A percentile compares a stretch with the other conserved stretches of the same genome.
phyloP scores from a whole-genome alignment of 805 yeast species.

The Lachancea sp. region DNA sequence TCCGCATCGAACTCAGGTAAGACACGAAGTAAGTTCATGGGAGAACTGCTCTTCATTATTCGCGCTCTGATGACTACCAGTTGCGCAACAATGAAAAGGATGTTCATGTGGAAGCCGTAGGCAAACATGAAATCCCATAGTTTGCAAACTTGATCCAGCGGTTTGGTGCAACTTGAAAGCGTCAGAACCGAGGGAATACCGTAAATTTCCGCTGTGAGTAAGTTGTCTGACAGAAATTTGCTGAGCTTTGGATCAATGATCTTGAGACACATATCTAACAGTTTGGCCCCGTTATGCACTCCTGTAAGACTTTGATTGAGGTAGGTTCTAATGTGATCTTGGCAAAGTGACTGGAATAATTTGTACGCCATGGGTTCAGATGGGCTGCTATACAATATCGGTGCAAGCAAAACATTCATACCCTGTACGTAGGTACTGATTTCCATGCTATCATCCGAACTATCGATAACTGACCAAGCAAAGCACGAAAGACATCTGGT shows the following conservation, averaged over 20 bases:
- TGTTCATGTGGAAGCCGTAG: conserved; percentile 83
- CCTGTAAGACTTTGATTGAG: conserved; percentile 73
- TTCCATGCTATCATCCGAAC: conserved; percentile 7
- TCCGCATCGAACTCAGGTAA: conserved; percentile 67
- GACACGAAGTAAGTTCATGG: conserved; percentile 62
- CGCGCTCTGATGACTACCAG: conserved; percentile 59
- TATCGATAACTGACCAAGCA: conserved; percentile 43
- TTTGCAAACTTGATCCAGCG: conserved; percentile 63
- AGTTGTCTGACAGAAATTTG: conserved; percentile 35
- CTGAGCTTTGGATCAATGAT: conserved; percentile 69
- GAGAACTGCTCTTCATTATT: conserved; percentile 49
- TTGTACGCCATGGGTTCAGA: conserved; percentile 85
- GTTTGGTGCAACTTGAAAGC: conserved; percentile 82
- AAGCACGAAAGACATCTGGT: conserved; percentile 66
- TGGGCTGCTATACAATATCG: conserved; percentile 65
- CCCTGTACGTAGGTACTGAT: conserved; percentile 72
- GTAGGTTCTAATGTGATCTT: conserved; percentile 66
- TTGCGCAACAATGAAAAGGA: conserved; percentile 79
- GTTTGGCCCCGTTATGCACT: conserved; percentile 63
- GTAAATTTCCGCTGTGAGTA: conserved; percentile 76
- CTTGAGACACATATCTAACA: conserved; percentile 68
- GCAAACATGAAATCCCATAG: conserved; percentile 91
- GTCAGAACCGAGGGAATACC: conserved; percentile 83
- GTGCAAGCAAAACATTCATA: conserved; percentile 80
- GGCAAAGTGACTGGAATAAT: conserved; percentile 55